These are phyloP conservation scores for Salix dunnii DNA, from an alignment of 345 rosid species.

Conservation along the genomic window DNA sequence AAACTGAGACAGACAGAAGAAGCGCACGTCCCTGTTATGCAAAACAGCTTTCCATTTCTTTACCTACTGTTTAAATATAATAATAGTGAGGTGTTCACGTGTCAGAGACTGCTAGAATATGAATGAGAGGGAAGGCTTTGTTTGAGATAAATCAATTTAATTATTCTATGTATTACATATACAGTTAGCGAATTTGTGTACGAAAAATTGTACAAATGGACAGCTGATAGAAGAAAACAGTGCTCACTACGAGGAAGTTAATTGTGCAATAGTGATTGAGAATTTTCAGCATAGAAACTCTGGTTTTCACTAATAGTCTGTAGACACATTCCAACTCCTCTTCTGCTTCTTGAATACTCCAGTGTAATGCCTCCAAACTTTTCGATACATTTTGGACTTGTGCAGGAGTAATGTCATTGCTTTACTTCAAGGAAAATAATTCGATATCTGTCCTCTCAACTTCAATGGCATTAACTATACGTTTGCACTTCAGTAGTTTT, in stretches of 20 bases:
- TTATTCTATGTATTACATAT: neutral
- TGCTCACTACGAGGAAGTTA: neutral
- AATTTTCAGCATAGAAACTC: conserved; percentile 1
- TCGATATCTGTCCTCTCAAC: too few relatives aligned
- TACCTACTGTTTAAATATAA: neutral
- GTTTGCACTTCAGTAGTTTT: conserved; percentile 11
- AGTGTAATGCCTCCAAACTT: neutral
- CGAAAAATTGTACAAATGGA: neutral
- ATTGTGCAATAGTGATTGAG: neutral
- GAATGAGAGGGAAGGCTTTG: neutral
- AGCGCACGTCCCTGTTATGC: too few relatives aligned
- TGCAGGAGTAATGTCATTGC: neutral
- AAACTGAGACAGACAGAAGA: too few relatives aligned
- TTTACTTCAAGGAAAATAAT: neutral
- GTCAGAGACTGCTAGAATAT: neutral
- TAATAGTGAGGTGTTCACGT: neutral
- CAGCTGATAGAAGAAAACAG: neutral
- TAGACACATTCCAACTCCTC: conserved; percentile 5
- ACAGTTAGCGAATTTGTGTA: neutral
- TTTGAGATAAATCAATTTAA: neutral
- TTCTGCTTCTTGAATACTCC: neutral
- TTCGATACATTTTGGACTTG: neutral
- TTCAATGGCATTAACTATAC: neutral
- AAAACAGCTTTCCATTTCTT: neutral
- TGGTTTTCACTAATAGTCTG: neutral